Percentiles rank a stretch among this genome's conserved stretches.
These are phyloP conservation scores for Chenopodium formosanum DNA, from an alignment of 148 eudicot genomes.

Conservation along the genomic window DNA sequence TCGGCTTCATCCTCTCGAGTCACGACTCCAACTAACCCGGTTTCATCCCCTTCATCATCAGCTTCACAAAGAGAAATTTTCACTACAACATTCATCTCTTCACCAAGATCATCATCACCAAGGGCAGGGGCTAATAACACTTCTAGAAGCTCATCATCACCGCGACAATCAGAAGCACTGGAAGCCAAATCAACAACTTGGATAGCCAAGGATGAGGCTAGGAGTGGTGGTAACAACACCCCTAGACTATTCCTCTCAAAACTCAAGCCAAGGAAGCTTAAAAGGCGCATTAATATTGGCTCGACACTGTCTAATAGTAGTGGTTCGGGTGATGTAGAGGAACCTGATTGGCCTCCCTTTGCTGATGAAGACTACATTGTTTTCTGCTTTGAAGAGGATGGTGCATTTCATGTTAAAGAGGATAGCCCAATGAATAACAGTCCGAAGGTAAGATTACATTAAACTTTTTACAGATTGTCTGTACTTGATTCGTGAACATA, in stretches of 20 bases:
- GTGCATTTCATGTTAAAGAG: constrained; percentile 57
- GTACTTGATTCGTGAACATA: neutral
- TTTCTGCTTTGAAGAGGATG: constrained; percentile 69
- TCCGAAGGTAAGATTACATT: constrained; percentile 30
- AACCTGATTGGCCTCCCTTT: constrained; percentile 47
- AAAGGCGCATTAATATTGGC: constrained; percentile 42
- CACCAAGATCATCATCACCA: constrained; percentile 12
- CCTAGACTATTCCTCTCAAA: constrained; percentile 32
- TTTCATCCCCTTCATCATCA: constrained; percentile 30
- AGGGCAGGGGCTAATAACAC: constrained; percentile 1
- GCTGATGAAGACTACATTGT: constrained; percentile 78
- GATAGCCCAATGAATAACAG: constrained; percentile 31
- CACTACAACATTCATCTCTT: constrained; percentile 21
- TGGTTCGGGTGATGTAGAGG: constrained; percentile 38
- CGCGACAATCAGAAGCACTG: constrained; percentile 20
- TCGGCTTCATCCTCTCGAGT: constrained; percentile 27
- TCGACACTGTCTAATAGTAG: constrained; percentile 30
- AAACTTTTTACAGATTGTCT: neutral
- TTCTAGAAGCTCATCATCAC: constrained; percentile 11
- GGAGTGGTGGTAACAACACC: constrained; percentile 8
- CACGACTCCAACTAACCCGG: constrained; percentile 11
- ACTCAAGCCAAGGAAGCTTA: constrained; percentile 40
- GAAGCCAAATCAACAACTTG: constrained; percentile 20
- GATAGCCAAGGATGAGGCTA: constrained; percentile 24
- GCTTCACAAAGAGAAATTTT: constrained; percentile 21